Conservation (phyloP, 495 filamentous ascomycete species). For the Trichoderma erinaceum region DNA sequence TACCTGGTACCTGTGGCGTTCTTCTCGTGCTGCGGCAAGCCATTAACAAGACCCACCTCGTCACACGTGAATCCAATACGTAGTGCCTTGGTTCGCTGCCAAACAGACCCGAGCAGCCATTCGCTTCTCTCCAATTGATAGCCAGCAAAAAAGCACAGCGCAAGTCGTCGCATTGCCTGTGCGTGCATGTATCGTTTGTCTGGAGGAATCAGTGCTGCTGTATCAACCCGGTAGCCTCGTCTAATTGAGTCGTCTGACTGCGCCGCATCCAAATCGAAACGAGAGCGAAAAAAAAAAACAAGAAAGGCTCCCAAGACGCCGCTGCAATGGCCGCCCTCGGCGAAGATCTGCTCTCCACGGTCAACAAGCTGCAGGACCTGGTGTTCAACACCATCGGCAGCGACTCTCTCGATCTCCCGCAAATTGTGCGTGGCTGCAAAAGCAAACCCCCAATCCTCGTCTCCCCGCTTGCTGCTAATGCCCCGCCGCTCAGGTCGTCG, state of each 20-base stretch:
- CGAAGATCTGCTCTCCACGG: slow-evolving; percentile 84
- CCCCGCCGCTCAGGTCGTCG: slow-evolving; percentile 67
- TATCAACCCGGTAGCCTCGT: background rate
- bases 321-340: slow-evolving; percentile 59
- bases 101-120: background rate
- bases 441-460: slow-evolving; percentile 6
- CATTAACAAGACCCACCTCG: background rate
- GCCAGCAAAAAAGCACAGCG: background rate
- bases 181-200: background rate
- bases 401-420: slow-evolving; percentile 93
- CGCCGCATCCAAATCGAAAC: background rate
- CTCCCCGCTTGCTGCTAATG: background rate
- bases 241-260: background rate
- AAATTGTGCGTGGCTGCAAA: slow-evolving; percentile 69
- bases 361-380: slow-evolving; percentile 95
- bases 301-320: slow-evolving; percentile 9
- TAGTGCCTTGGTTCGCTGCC: background rate
- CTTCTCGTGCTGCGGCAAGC: background rate
- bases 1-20: slow-evolving; percentile 5
- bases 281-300: background rate
- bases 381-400: slow-evolving; percentile 99
- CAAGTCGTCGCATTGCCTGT: slow-evolving; percentile 6
- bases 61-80: slow-evolving; percentile 5
- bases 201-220: background rate
- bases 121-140: slow-evolving; percentile 3